Conservation (phyloP, 2,329 filamentous ascomycete species). For the Podosphaera aphanis region DNA sequence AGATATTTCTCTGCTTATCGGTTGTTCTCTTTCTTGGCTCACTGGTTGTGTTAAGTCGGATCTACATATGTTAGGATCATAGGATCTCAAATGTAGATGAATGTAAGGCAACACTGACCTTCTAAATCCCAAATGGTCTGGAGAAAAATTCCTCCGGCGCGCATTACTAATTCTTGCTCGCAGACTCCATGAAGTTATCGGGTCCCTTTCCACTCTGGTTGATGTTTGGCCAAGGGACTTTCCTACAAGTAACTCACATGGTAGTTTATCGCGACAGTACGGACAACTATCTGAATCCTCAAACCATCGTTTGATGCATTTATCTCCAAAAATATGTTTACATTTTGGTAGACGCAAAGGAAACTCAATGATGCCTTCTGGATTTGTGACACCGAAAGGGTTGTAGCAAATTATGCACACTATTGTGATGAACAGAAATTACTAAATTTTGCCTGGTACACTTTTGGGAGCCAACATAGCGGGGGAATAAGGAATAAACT, state of each 20-base stretch:
- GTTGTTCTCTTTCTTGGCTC: background rate
- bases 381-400: conserved; percentile 30
- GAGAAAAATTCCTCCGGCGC: background rate
- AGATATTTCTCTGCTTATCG: conserved; percentile 5
- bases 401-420: conserved; percentile 43
- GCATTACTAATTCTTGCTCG: background rate
- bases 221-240: conserved; percentile 4
- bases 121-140: background rate
- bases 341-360: conserved; percentile 36
- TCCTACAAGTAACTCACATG: conserved; percentile 20
- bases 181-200: conserved; percentile 1
- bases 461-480: background rate
- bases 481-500: conserved; percentile 3
- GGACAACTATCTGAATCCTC: conserved; percentile 38
- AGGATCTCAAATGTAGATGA: background rate
- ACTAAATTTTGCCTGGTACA: background rate
- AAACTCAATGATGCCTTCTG: conserved; percentile 32
- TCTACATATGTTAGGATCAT: conserved; percentile 1
- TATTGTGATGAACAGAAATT: conserved; percentile 14
- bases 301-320: conserved; percentile 43
- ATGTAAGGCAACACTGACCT: background rate
- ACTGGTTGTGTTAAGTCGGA: background rate
- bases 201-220: conserved; percentile 3
- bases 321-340: conserved; percentile 39
- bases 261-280: conserved; percentile 38